phyloP scores from a whole-genome alignment of 768 basidiomycete genomes.

The Agaricus subrufescens region DNA sequence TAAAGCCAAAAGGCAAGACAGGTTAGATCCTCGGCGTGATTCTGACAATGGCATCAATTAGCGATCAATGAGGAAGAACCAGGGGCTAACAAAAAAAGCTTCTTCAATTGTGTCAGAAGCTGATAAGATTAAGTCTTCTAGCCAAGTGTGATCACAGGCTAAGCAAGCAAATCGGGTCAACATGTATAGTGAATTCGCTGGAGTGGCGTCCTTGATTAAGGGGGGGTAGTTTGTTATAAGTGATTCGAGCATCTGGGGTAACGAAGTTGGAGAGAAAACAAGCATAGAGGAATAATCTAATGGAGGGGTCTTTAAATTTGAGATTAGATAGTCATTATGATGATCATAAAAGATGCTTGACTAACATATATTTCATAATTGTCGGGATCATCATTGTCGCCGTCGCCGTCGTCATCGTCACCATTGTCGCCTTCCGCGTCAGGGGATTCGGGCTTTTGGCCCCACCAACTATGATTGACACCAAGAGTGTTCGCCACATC shows the following conservation, averaged over 20 bases:
- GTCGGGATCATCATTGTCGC: slow-evolving; percentile 42
- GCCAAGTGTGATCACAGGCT: slow-evolving; percentile 86
- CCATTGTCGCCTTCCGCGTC: slow-evolving; percentile 37
- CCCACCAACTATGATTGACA: slow-evolving; percentile 65
- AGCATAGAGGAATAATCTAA: slow-evolving; percentile 85
- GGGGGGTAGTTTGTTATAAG: slow-evolving; percentile 76
- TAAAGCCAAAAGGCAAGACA: slow-evolving; percentile 92
- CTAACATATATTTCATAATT: slow-evolving; percentile 46
- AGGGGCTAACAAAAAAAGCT: slow-evolving; percentile 75
- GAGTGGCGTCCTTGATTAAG: slow-evolving; percentile 69
- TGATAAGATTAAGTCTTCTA: slow-evolving; percentile 88
- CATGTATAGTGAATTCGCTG: slow-evolving; percentile 89
- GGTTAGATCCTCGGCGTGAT: slow-evolving; percentile 77
- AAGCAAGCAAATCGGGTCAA: slow-evolving; percentile 90
- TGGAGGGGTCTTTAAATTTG: slow-evolving; percentile 56
- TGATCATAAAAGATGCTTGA: slow-evolving; percentile 20
- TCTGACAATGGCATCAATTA: slow-evolving; percentile 39
- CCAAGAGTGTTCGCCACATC: slow-evolving; percentile 53
- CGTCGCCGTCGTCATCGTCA: slow-evolving; percentile 43
- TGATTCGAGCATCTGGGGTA: slow-evolving; percentile 77
- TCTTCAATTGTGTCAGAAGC: slow-evolving; percentile 92
- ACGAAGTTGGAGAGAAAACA: slow-evolving; percentile 78
- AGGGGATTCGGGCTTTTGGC: slow-evolving; percentile 36
- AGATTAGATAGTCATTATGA: slow-evolving; percentile 12
- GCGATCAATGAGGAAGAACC: slow-evolving; percentile 2